These are phyloP conservation scores for Exophiala viscosa DNA, from an alignment of 2,329 filamentous ascomycete species.

Conservation along the genomic window DNA sequence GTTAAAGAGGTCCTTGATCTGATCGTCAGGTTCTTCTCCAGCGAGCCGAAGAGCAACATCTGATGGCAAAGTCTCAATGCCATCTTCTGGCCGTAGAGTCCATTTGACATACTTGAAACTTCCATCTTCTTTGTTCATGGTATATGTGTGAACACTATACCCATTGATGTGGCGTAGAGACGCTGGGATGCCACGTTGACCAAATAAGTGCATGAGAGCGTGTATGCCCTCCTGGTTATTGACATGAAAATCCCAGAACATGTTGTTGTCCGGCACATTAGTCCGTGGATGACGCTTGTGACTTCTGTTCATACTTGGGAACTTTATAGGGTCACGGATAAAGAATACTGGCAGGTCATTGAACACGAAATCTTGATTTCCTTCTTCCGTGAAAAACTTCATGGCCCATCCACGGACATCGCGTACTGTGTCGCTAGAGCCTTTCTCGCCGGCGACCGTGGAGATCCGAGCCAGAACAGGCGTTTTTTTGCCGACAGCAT, in stretches of 20 bases:
- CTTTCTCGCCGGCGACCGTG: slow-evolving; percentile 46
- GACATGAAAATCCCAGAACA: slow-evolving; percentile 65
- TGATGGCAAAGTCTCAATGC: no score
- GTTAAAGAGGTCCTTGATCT: no score
- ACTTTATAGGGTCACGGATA: slow-evolving; percentile 65
- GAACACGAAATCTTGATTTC: slow-evolving; percentile 51
- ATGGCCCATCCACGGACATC: slow-evolving; percentile 50
- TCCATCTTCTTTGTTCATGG: slow-evolving; percentile 63
- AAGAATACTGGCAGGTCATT: slow-evolving; percentile 65
- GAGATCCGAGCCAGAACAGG: slow-evolving; percentile 47
- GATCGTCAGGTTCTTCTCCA: no score
- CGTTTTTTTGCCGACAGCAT: slow-evolving; percentile 52
- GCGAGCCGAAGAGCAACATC: no score
- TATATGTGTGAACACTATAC: slow-evolving; percentile 65
- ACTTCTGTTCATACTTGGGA: slow-evolving; percentile 69
- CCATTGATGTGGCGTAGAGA: slow-evolving; percentile 65
- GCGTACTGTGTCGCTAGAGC: slow-evolving; percentile 46
- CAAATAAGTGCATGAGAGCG: slow-evolving; percentile 63
- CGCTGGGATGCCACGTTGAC: slow-evolving; percentile 63
- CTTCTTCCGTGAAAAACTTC: slow-evolving; percentile 52
- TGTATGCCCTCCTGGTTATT: slow-evolving; percentile 62
- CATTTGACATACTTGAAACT: slow-evolving; percentile 63
- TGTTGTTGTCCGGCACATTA: slow-evolving; percentile 65
- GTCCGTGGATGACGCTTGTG: slow-evolving; percentile 70
- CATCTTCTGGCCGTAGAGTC: no score